These are phyloP conservation scores for Trypanosoma conorhini DNA, from an alignment of 208 protist genomes.

Conservation along the genomic window DNA sequence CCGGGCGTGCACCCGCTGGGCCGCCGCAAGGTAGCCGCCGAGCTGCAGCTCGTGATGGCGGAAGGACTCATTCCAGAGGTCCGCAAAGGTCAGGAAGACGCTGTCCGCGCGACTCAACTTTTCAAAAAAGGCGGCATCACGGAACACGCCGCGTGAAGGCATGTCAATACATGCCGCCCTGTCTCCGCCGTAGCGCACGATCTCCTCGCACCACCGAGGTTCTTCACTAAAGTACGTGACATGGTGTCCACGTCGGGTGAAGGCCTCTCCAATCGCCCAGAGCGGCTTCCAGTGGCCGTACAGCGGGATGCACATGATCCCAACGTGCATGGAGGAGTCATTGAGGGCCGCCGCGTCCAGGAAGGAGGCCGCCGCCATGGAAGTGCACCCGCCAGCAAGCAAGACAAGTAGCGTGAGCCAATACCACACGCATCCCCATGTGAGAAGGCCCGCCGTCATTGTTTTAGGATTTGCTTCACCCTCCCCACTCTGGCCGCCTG, in stretches of 20 bases:
- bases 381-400: not conserved
- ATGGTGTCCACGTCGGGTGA: slow-evolving; percentile 47
- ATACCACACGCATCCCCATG: slow-evolving; percentile 1
- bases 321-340: slow-evolving; percentile 48
- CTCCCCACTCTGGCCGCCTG: slow-evolving; percentile 7
- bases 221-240: slow-evolving; percentile 53
- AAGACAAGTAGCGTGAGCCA: not conserved
- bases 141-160: slow-evolving; percentile 29
- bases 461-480: not conserved
- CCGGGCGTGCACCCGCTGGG: slow-evolving; percentile 22
- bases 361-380: not conserved
- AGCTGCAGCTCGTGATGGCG: slow-evolving; percentile 41
- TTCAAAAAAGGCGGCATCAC: slow-evolving; percentile 17
- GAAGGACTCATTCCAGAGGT: slow-evolving; percentile 28
- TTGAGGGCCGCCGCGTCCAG: slow-evolving; percentile 19
- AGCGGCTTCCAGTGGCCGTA: slow-evolving; percentile 54
- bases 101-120: not conserved
- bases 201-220: slow-evolving; percentile 36
- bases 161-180: slow-evolving; percentile 33
- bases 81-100: slow-evolving; percentile 26
- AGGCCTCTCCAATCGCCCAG: slow-evolving; percentile 40
- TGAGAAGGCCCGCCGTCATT: not conserved
- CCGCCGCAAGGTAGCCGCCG: slow-evolving; percentile 30
- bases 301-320: slow-evolving; percentile 45
- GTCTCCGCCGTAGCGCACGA: slow-evolving; percentile 15